Base-by-base conservation (phyloP, 345 rosid species). In the Erysimum cheiranthoides region DNA sequence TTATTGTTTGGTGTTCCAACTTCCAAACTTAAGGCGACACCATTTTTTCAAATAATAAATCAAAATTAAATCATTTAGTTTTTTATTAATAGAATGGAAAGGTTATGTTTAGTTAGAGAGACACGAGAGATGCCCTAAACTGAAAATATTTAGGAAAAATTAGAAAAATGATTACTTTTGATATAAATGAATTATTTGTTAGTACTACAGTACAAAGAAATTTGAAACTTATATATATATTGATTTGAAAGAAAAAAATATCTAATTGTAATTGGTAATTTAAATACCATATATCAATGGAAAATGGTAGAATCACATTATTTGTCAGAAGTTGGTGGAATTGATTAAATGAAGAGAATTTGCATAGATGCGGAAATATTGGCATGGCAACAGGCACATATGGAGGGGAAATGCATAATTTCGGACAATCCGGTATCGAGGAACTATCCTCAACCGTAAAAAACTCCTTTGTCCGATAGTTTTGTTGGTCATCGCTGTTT, bases 21-120 rank as follows among this genome's bases (percentile, higher is more conserved):
- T 63, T 77, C 45, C 68, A 76, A 68, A 50, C 58, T 68, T 59
- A 54, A 62, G 52, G 66, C 59, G 25, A 70, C 57, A 36, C 71
- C 58, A 70, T 32, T 27, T 68, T 47, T 52, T 18, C 0, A 32
- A 38, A 43, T 1, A 49, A 39, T 6, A 40, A 61, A 42, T 0
- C 1, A 42, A 54, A 21, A 17, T 14, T 58, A 40, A 36, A 32
- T 45, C 4, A 45, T 34, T 62, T 63, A n/a, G 70, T 10, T 68
- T 53, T 17, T 10, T 62, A 65, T 70, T 38, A 39, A 57, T 65
- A 78, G 81, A 71, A 65, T 57, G 32, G 14, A 62, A 21, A 46
- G n/a, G 81, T 49, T 65, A 62, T 57, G 71, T 70, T 76, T 76
- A 70, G 79, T 76, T 53, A 61, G 50, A 53, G 49, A 69, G 9